Conservation (phyloP, 208 protist genomes). For the Leishmania aethiopica region DNA sequence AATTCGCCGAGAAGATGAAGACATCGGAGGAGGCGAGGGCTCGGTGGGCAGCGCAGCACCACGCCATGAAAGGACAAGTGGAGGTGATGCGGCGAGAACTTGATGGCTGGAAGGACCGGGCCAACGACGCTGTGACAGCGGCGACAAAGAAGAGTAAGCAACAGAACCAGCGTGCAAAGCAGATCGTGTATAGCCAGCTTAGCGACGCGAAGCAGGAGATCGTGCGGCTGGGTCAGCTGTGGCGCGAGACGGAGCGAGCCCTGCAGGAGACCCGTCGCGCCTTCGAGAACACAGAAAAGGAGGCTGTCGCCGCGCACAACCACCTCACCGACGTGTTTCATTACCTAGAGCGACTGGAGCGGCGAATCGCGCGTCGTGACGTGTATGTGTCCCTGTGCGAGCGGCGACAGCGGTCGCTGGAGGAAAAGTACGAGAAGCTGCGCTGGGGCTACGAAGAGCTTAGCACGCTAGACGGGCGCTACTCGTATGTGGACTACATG, state of each 20-base stretch:
- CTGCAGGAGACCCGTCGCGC: conserved; percentile 75
- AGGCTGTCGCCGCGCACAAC: conserved; percentile 68
- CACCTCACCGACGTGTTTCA: conserved; percentile 83
- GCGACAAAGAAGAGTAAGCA: conserved; percentile 38
- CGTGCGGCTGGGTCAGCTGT: conserved; percentile 64
- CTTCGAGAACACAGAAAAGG: conserved; percentile 83
- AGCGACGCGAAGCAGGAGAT: conserved; percentile 64
- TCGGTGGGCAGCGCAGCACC: conserved; percentile 35
- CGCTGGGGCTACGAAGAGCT: conserved; percentile 85
- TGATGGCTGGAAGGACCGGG: conserved; percentile 71
- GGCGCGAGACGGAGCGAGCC: conserved; percentile 86
- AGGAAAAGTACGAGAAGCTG: conserved; percentile 91
- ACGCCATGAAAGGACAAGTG: conserved; percentile 45
- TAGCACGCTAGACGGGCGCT: conserved; percentile 55
- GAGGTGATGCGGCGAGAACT: conserved; percentile 66
- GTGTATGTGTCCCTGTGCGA: conserved; percentile 51
- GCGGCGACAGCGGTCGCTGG: conserved; percentile 57
- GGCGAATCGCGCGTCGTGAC: conserved; percentile 76
- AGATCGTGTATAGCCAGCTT: conserved; percentile 39
- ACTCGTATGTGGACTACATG: conserved; percentile 82
- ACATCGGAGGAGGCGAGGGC: conserved; percentile 31
- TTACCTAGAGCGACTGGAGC: conserved; percentile 85
- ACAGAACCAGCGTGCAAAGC: conserved; percentile 24
- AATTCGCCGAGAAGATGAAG: conserved; percentile 47
- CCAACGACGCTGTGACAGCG: conserved; percentile 30